These are phyloP conservation scores for Pulveroboletus ravenelii DNA, from an alignment of 768 basidiomycete species.

Conservation along the genomic window DNA sequence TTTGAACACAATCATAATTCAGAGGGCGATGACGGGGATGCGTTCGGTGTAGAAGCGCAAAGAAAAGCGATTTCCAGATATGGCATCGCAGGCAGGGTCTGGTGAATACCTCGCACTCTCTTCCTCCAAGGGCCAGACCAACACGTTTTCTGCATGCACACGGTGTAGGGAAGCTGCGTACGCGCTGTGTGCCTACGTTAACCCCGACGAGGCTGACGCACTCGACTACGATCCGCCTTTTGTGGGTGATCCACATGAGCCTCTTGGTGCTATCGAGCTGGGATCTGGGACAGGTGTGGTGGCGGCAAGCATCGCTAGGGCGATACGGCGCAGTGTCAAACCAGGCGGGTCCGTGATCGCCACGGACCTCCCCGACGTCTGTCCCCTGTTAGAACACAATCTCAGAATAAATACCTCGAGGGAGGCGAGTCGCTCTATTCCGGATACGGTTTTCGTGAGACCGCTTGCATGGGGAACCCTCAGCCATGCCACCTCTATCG, in stretches of 20 bases:
- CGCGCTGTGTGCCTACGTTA: constrained; percentile 52
- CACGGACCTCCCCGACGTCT: constrained; percentile 79
- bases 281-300: constrained; percentile 77
- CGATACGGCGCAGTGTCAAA: constrained; percentile 27
- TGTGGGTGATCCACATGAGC: constrained; percentile 13
- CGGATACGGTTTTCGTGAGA: constrained; percentile 33
- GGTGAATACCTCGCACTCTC: constrained; percentile 43
- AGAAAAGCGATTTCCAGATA: constrained; percentile 59
- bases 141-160: not conserved
- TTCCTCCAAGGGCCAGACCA: constrained; percentile 10
- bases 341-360: constrained; percentile 36
- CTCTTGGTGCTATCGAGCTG: constrained; percentile 57
- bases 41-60: constrained; percentile 40
- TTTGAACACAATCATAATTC: not conserved
- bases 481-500: constrained; percentile 39
- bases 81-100: constrained; percentile 83
- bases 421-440: constrained; percentile 15
- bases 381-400: constrained; percentile 44
- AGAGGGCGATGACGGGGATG: not conserved
- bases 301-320: constrained; percentile 41
- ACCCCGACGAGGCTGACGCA: constrained; percentile 20
- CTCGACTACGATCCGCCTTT: constrained; percentile 56
- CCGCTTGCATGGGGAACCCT: constrained; percentile 70
- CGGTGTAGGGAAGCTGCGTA: constrained; percentile 69
- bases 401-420: constrained; percentile 10